Evolutionary conservation across 768 basidiomycete species (phyloP), one percentile per base, ranked within the genome.

Genomic region (Tephrocybe rancida): DNA sequence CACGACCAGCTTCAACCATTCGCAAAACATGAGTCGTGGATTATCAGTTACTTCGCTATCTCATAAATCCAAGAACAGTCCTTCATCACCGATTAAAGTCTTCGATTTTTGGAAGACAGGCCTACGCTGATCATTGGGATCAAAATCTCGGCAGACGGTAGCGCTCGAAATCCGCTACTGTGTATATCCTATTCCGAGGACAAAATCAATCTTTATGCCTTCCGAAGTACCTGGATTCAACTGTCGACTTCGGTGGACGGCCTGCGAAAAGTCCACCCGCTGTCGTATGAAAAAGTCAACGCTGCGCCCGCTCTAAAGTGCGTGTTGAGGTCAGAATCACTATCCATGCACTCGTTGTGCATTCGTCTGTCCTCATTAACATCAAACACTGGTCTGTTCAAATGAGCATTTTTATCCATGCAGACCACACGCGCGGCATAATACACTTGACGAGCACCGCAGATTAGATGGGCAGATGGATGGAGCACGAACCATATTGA

Each of bases 401-500:
- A 46, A 37, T 52, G 43, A 52, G 48, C 44, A 37, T n/a, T n/a
- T n/a, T n/a, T n/a, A 16, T 37, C 35, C 4, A 37, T 37, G 35
- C 35, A 30, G 13, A 30, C n/a, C 4, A 37, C 35, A 37, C 16
- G n/a, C 35, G 16, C n/a, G n/a, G n/a, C n/a, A n/a, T n/a, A n/a
- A n/a, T n/a, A n/a, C n/a, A n/a, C n/a, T n/a, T n/a, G n/a, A n/a
- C n/a, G n/a, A n/a, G n/a, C n/a, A n/a, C n/a, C n/a, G n/a, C n/a
- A 52, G 50, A 52, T 45, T 47, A 49, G 50, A 55, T 48, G 44
- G 35, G 16, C 7, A 21, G 25, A 47, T 25, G 29, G 49, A 52
- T 54, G 53, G 51, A 30, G 49, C 19, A 58, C 24, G 45, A 32
- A 45, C 57, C 38, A 58, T 47, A 58, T 58, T 26, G 14, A 58